phyloP scores from a whole-genome alignment of 2,329 filamentous ascomycete species.

The Diaporthe citriasiana region DNA sequence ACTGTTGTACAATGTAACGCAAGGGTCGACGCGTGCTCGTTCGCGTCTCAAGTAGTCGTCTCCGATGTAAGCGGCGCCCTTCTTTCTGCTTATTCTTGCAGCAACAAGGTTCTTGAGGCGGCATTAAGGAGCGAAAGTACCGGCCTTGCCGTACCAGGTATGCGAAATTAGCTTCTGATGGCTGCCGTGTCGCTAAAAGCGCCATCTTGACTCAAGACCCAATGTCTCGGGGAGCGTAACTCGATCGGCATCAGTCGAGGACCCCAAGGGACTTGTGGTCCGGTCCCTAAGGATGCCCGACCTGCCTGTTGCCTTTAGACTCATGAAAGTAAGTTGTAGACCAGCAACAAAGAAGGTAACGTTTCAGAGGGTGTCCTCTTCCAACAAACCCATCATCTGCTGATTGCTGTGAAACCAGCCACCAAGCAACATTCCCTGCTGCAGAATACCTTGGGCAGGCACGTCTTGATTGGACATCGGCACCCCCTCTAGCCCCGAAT shows the following conservation, averaged over 20 bases:
- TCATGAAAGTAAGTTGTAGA: neutral
- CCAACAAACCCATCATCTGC: slow-evolving; percentile 54
- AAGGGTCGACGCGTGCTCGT: neutral
- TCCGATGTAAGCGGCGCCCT: neutral
- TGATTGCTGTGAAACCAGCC: slow-evolving; percentile 57
- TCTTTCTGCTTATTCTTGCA: neutral
- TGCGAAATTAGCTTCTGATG: neutral
- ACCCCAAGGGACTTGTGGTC: neutral
- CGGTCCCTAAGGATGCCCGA: too few relatives aligned
- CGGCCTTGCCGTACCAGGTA: neutral
- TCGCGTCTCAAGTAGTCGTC: neutral
- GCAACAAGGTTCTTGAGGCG: neutral
- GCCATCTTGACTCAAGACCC: neutral
- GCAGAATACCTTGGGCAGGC: slow-evolving; percentile 40
- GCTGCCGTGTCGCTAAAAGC: too few relatives aligned
- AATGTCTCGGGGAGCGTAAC: neutral
- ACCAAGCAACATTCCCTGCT: slow-evolving; percentile 52
- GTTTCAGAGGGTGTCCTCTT: slow-evolving; percentile 45
- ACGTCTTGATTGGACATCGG: neutral
- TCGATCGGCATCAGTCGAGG: too few relatives aligned
- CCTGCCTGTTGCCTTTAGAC: too few relatives aligned
- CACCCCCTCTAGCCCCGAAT: neutral
- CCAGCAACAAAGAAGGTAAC: neutral
- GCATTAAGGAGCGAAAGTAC: neutral
- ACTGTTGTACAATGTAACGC: neutral